These are phyloP conservation scores for Leishmania turanica DNA, from an alignment of 208 protist genomes.

Conservation along the genomic window DNA sequence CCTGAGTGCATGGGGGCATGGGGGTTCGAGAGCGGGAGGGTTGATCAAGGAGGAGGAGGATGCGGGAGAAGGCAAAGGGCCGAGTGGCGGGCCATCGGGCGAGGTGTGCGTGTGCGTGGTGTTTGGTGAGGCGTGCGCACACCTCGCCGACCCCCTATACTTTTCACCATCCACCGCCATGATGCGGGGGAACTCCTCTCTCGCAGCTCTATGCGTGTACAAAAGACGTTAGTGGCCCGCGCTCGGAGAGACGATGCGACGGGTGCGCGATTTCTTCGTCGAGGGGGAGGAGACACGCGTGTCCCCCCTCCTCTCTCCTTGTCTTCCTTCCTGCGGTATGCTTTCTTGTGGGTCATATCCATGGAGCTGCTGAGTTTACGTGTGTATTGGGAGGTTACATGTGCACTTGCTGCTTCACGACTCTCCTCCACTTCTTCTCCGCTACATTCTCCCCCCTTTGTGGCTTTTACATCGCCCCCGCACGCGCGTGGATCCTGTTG, in stretches of 20 bases:
- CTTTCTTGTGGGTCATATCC: neutral
- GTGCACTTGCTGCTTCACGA: neutral
- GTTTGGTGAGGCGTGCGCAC: neutral
- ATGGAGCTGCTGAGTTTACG: neutral
- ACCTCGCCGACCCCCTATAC: neutral
- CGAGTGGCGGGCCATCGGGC: neutral
- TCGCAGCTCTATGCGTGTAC: neutral
- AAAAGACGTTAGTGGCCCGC: neutral
- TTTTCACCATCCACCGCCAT: neutral
- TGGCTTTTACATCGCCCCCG: neutral
- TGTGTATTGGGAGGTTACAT: neutral
- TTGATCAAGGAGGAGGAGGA: neutral
- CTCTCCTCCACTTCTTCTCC: slow-evolving; percentile 4
- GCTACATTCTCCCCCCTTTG: neutral
- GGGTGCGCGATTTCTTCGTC: neutral
- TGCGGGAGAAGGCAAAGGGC: neutral
- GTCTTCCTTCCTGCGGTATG: neutral
- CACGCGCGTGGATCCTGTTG: neutral
- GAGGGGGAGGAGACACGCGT: neutral
- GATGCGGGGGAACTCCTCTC: neutral
- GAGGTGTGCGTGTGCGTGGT: neutral
- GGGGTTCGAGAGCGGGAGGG: neutral
- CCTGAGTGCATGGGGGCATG: no score
- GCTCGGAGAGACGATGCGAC: neutral
- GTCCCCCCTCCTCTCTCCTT: neutral